Conservation (phyloP, 2,329 filamentous ascomycete species). For the Diatrype stigma region DNA sequence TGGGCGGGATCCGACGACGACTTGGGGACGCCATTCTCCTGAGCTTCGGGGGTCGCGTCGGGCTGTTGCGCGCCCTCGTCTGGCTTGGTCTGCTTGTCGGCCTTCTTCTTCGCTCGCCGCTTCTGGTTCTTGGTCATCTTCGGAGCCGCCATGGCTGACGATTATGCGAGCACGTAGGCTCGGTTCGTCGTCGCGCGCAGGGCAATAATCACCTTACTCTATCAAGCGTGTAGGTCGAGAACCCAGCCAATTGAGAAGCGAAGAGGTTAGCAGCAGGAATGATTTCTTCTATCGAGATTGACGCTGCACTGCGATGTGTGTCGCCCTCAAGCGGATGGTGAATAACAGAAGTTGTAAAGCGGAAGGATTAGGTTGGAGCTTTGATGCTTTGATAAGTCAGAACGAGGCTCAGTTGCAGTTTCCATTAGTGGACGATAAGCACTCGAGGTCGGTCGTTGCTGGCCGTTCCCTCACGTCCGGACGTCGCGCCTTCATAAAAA, state of each 20-base stretch:
- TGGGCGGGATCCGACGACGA: constrained; percentile 18
- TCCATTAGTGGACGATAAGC: neutral
- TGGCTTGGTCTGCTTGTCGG: constrained; percentile 67
- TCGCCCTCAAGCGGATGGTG: too few species aligned
- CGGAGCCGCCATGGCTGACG: constrained; percentile 53
- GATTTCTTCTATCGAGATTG: too few species aligned
- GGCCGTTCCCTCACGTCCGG: neutral
- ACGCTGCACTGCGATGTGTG: too few species aligned
- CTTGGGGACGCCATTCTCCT: constrained; percentile 22
- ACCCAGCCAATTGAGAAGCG: too few species aligned
- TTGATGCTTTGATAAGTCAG: too few species aligned
- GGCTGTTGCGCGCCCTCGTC: constrained; percentile 38
- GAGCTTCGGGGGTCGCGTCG: constrained; percentile 31
- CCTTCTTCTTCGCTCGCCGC: constrained; percentile 91
- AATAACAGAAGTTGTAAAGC: too few species aligned
- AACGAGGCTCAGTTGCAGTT: neutral
- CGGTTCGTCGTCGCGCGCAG: neutral
- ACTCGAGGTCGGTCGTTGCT: neutral
- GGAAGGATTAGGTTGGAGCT: too few species aligned
- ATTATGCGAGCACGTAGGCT: constrained; percentile 4
- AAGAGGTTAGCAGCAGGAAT: too few species aligned
- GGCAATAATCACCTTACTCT: neutral
- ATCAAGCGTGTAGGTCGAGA: neutral
- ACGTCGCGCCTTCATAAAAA: neutral
- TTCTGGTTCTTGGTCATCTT: constrained; percentile 94